A percentile compares a stretch with the other conserved stretches of the same genome.
These are phyloP conservation scores for Aspergillus wentii DNA, from an alignment of 495 filamentous ascomycete species.

Conservation along the genomic window DNA sequence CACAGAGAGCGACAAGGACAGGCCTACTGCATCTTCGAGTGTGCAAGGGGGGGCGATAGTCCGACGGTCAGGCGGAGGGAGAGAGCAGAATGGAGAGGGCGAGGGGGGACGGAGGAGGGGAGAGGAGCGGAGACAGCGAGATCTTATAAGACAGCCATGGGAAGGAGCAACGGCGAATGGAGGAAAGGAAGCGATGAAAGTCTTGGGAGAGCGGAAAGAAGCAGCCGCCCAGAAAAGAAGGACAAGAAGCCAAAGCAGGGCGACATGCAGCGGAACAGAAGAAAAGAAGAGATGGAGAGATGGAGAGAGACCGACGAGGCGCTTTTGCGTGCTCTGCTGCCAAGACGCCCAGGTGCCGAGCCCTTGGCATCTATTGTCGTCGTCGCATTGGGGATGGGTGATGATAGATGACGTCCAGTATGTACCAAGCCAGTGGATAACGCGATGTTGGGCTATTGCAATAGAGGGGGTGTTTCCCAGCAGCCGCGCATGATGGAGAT, in stretches of 20 bases:
- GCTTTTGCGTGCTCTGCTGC: conserved; percentile 29
- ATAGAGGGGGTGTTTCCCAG: too few species aligned
- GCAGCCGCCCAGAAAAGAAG: conserved; percentile 7
- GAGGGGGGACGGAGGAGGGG: conserved; percentile 1
- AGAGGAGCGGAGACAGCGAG: conserved; percentile 4
- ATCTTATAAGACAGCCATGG: too few species aligned
- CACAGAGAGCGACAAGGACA: conserved; percentile 29
- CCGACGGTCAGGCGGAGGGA: not conserved
- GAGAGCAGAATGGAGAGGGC: not conserved
- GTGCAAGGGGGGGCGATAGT: not conserved
- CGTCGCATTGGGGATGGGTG: too few species aligned
- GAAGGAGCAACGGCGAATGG: too few species aligned
- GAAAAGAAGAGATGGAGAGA: conserved; percentile 5
- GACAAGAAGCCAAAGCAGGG: conserved; percentile 7
- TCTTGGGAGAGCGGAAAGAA: conserved; percentile 10
- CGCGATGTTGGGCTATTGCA: too few species aligned
- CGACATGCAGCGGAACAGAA: conserved; percentile 4
- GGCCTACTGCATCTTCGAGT: too few species aligned
- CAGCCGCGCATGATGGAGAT: too few species aligned
- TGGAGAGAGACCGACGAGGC: conserved; percentile 22
- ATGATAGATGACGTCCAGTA: conserved; percentile 7
- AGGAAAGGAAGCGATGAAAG: too few species aligned
- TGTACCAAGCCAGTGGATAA: too few species aligned
- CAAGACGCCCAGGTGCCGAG: conserved; percentile 45
- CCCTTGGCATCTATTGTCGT: too few species aligned